These are phyloP conservation scores for Lactuca saligna DNA, from an alignment of 129 eudicot species.

Conservation along the genomic window DNA sequence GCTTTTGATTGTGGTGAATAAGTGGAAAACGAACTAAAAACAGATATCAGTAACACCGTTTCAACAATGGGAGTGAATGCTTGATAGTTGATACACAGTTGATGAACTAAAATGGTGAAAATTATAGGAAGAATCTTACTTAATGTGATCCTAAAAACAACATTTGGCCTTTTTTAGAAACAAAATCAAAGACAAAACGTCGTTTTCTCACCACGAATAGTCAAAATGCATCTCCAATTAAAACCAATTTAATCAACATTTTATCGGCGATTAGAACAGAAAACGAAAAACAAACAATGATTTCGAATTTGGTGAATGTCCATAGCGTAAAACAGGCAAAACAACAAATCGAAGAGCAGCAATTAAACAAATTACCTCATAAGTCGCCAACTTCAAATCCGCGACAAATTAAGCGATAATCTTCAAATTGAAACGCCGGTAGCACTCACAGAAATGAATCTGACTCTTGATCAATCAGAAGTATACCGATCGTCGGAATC, in stretches of 20 bases:
- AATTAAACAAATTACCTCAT: conserved; percentile 29
- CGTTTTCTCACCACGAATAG: conserved; percentile 12
- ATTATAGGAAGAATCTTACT: conserved; percentile 8
- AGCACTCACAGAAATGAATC: conserved; percentile 13
- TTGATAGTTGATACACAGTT: conserved; percentile 10
- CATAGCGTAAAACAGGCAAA: not conserved
- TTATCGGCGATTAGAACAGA: conserved; percentile 7
- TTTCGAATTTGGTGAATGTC: conserved; percentile 1
- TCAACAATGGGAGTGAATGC: conserved; percentile 12
- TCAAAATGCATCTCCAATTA: conserved; percentile 11
- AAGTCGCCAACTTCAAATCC: conserved; percentile 6
- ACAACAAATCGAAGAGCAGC: conserved; percentile 20
- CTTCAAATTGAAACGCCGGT: conserved; percentile 13
- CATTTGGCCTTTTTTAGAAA: conserved; percentile 19
- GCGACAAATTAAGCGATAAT: conserved; percentile 14
- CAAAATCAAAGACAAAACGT: conserved; percentile 24
- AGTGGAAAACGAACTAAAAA: not conserved
- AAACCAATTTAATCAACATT: not conserved
- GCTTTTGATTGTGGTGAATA: not conserved
- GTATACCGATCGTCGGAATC: not conserved
- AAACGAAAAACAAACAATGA: not conserved
- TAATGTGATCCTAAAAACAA: not conserved
- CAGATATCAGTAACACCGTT: not conserved
- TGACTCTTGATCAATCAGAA: conserved; percentile 2
- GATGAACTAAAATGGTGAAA: conserved; percentile 10